Evolutionary conservation across 106 monocot species (phyloP).

Genomic region (Ottelia alismoides): DNA sequence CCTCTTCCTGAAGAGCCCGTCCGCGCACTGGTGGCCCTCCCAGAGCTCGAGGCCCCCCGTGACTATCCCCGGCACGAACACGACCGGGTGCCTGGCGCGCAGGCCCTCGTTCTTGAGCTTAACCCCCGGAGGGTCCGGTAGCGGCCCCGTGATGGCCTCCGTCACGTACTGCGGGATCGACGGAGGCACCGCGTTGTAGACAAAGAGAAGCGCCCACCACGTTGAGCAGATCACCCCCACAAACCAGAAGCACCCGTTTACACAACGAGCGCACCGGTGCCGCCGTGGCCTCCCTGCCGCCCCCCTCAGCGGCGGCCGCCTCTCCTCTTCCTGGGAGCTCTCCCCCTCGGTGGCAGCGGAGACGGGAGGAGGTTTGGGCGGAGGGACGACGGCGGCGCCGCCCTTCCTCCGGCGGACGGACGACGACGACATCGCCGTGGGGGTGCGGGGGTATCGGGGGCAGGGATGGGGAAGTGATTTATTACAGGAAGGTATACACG

Average conservation of each 20-base stretch:
- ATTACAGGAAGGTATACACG: too few species aligned
- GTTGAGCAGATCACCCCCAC: slow-evolving; percentile 68
- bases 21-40: slow-evolving; percentile 94
- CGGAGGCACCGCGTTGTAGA: slow-evolving; percentile 93
- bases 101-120: slow-evolving; percentile 88
- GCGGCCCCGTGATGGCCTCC: slow-evolving; percentile 88
- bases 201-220: slow-evolving; percentile 89
- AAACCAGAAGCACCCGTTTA: slow-evolving; percentile 79
- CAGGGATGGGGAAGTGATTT: too few species aligned
- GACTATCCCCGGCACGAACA: slow-evolving; percentile 96
- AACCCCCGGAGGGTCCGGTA: slow-evolving; percentile 87
- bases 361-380: too few species aligned
- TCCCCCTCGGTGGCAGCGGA: too few species aligned
- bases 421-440: too few species aligned
- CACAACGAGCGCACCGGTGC: slow-evolving; percentile 44
- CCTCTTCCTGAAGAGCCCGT: slow-evolving; percentile 84
- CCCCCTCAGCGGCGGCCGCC: too few species aligned
- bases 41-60: slow-evolving; percentile 97
- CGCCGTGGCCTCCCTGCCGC: too few species aligned
- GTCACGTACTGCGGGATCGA: slow-evolving; percentile 95
- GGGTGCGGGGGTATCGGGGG: too few species aligned
- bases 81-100: slow-evolving; percentile 68
- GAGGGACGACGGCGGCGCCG: too few species aligned
- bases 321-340: too few species aligned
- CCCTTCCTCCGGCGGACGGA: too few species aligned